Evolutionary conservation across 129 eudicot genomes (phyloP).

Genomic region (Chrysanthemum lavandulifolium): DNA sequence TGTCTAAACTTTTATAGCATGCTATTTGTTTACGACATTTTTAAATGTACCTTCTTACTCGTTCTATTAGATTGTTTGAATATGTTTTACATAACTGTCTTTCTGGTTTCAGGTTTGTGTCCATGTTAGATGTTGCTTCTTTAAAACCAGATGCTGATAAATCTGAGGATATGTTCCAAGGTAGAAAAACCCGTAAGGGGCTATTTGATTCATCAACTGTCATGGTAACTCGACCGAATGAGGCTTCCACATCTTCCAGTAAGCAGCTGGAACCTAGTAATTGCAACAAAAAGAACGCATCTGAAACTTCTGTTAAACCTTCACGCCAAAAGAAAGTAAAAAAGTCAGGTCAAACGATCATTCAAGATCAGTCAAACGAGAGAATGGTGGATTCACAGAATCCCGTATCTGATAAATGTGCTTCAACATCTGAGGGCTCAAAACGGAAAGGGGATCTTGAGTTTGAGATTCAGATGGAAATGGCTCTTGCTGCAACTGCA

Average conservation of each 20-base stretch:
- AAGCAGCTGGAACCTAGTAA: slow-evolving; percentile 28
- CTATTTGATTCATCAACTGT: slow-evolving; percentile 72
- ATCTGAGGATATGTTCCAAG: slow-evolving; percentile 36
- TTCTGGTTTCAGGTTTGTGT: slow-evolving; percentile 65
- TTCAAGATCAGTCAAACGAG: slow-evolving; percentile 32
- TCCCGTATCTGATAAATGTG: slow-evolving; percentile 19
- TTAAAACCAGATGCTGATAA: slow-evolving; percentile 71
- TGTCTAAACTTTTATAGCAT: too few relatives aligned
- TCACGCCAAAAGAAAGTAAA: slow-evolving; percentile 24
- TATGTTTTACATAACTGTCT: background rate
- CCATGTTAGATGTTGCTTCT: slow-evolving; percentile 73
- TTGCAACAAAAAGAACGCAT: slow-evolving; percentile 24
- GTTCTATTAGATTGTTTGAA: too few relatives aligned
- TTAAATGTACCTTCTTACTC: too few relatives aligned
- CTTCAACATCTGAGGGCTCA: slow-evolving; percentile 32
- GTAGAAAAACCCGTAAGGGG: slow-evolving; percentile 38
- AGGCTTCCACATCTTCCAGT: slow-evolving; percentile 39
- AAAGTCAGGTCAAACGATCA: slow-evolving; percentile 25
- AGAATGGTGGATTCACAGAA: slow-evolving; percentile 23
- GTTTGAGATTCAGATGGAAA: slow-evolving; percentile 82
- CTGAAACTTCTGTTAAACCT: slow-evolving; percentile 38
- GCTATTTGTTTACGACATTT: too few relatives aligned
- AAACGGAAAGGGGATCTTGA: slow-evolving; percentile 88
- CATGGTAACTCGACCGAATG: slow-evolving; percentile 66
- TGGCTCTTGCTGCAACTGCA: slow-evolving; percentile 91